These are phyloP conservation scores for Hericium rajendrae DNA, from an alignment of 768 basidiomycete species.

Conservation along the genomic window DNA sequence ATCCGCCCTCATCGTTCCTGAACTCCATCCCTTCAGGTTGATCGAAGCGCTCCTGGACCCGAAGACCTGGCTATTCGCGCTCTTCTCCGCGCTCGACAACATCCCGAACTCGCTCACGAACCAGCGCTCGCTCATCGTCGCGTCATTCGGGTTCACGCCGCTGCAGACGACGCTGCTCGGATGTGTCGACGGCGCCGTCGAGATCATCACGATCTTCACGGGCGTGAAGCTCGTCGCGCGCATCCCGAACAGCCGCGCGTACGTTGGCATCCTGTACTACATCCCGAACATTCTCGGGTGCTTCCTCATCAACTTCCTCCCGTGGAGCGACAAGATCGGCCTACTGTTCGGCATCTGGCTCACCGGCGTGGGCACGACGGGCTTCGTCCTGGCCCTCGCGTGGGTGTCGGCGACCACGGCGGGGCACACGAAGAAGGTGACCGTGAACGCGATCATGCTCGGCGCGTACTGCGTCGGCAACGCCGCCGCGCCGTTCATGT, in stretches of 20 bases:
- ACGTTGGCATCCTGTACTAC: constrained; percentile 48
- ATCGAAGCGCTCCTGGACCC: constrained; percentile 58
- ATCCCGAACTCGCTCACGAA: constrained; percentile 61
- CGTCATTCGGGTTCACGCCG: constrained; percentile 53
- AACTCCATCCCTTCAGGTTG: constrained; percentile 33
- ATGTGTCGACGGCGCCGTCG: constrained; percentile 55
- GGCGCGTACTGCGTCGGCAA: constrained; percentile 63
- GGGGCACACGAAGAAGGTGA: constrained; percentile 65
- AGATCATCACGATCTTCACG: constrained; percentile 61
- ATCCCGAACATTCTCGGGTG: constrained; percentile 58
- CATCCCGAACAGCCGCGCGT: constrained; percentile 51
- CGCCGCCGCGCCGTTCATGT: constrained; percentile 69
- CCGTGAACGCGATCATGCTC: constrained; percentile 64
- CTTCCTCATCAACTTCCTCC: constrained; percentile 52
- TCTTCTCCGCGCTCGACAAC: constrained; percentile 52
- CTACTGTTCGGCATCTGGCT: constrained; percentile 49
- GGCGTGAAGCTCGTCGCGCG: constrained; percentile 51
- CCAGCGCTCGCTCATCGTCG: constrained; percentile 54
- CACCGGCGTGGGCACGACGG: constrained; percentile 46
- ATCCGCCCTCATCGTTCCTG: neutral
- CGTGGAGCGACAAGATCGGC: constrained; percentile 57
- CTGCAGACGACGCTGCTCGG: constrained; percentile 62
- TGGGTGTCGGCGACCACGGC: constrained; percentile 61
- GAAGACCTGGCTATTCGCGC: constrained; percentile 70
- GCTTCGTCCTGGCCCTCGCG: constrained; percentile 49